Base-by-base conservation (phyloP, 805 yeast genomes). In the Ogataea ganodermae region DNA sequence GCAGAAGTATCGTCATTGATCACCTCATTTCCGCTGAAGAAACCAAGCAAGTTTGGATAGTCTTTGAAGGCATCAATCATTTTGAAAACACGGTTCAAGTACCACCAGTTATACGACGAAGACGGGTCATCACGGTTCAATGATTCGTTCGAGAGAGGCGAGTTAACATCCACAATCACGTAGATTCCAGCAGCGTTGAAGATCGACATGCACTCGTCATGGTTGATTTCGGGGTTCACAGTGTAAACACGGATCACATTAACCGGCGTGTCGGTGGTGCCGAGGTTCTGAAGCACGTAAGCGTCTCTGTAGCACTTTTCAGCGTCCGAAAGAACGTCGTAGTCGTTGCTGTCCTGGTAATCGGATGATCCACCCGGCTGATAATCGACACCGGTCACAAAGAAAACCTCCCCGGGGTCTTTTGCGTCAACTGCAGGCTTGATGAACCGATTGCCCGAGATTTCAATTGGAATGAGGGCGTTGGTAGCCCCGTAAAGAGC, bases 281-380 rank as follows among this genome's bases (percentile, higher is more conserved):
- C 96, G 43, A 91, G 73, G 60, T 88, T 81, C 69, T 86, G 88
- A 61, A 91, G 79, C 48, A 80, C 80, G 59, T 73, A 79, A 31
- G 90, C 87, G 65, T 91, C 97, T 66, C 97, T 81, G 53, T 80
- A 78, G 68, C 97, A 91, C 22, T 71, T 73, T 20, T 75, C 79
- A 2, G 79, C 75, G 57, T 89, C 87, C 12, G 90, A 76, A 30
- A 91, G 72, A 1, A 89, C 90, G 65, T 91, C 97, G 12, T 62
- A 54, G 0, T 42, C 62, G 38, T 50, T 54, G 37, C 50, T 70
- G 27, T 58, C 58, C 16, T 66, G 57, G 57, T 73, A 80, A 14
- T 71, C 76, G 0, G 96, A 86, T 0, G 96, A 84, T 1, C 97
- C 97, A 53, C 97, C 97, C 0, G 92, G 95, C 68, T 89, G 96